A percentile compares a stretch with the other conserved stretches of the same genome.
phyloP scores from a whole-genome alignment of 345 rosid species.

The Gossypium australe region DNA sequence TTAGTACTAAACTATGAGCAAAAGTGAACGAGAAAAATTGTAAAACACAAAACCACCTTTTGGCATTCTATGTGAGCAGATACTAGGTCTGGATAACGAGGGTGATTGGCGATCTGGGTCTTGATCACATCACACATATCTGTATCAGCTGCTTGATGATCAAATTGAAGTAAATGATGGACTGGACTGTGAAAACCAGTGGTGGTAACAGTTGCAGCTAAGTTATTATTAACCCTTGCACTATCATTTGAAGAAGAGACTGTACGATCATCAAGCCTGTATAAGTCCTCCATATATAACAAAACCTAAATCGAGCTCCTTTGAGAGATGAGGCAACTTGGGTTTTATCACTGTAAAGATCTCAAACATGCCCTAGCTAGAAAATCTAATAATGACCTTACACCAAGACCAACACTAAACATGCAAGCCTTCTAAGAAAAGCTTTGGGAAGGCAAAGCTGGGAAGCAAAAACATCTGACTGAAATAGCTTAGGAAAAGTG shows the following conservation, averaged over 20 bases:
- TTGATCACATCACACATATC: constrained; percentile 42
- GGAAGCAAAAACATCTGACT: not conserved
- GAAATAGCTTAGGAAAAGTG: not conserved
- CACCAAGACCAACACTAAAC: not conserved
- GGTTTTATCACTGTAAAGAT: not conserved
- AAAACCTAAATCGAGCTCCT: not conserved
- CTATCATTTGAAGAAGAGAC: constrained; percentile 13
- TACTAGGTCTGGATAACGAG: constrained; percentile 49
- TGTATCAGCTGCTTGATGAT: constrained; percentile 1
- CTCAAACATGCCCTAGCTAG: not conserved
- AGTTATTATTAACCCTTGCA: constrained; percentile 11
- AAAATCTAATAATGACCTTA: not conserved
- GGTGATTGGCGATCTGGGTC: constrained; percentile 59
- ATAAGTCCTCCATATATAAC: constrained; percentile 36
- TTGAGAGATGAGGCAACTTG: not conserved
- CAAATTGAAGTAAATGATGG: constrained; percentile 23
- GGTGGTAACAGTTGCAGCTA: constrained; percentile 1
- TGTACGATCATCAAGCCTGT: constrained; percentile 27
- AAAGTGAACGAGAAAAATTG: not conserved
- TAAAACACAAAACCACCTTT: constrained; percentile 35
- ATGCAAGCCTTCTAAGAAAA: constrained; percentile 5
- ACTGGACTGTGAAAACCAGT: constrained; percentile 18
- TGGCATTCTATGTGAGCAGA: constrained; percentile 57
- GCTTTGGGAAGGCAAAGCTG: not conserved
- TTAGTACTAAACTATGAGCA: no score